Evolutionary conservation across 371 early-diverging fungal species (phyloP), one percentile per base, ranked within the genome.

Genomic region (Mucor piriformis): DNA sequence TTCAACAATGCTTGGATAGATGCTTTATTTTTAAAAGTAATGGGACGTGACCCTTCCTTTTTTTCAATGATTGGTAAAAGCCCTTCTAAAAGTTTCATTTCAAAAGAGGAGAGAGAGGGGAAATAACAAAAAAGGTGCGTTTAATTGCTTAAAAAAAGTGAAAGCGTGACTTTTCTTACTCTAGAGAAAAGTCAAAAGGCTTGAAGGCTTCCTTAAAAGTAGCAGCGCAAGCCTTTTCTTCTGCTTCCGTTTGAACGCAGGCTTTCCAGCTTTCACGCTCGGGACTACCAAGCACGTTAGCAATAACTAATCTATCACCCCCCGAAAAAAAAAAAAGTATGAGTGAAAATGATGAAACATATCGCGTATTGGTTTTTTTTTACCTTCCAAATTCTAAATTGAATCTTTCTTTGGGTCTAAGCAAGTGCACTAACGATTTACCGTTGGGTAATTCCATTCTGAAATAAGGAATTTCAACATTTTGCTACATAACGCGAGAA

Each of bases 241-340:
- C 85, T 29, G 86, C 84, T 23, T 77, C 70, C 13, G 70, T 50
- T 52, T 85, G 66, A 20, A 72, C 59, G 59, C 92, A 91, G 6
- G 71, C 69, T 64, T 87, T 88, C 95, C 95, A 94, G 54, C 89
- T 82, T 32, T 76, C 84, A 38, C 90, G 74, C 15, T 89, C 84
- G 15, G 88, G 86, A 2, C 50, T 64, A 0, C 81, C 88, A 23
- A 93, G 57, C 3, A 83, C 73, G 20, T 78, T 72, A 3, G 91
- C 86, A 21, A 89, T 59, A 2, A 88, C 81, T 25, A 71, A 64
- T 66, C 93, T 86, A 55, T 6, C 6, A 0, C 24, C 32, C 6
- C 0, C 24, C 32, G 13, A 34, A 43, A 47, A 37, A 43, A 23
- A 50, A 15, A 34, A 37, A 44, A 27, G 1, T 11, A 29, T 29